Evolutionary conservation across 2,329 filamentous ascomycete species (phyloP).

Genomic region (Alternaria incomplexa): DNA sequence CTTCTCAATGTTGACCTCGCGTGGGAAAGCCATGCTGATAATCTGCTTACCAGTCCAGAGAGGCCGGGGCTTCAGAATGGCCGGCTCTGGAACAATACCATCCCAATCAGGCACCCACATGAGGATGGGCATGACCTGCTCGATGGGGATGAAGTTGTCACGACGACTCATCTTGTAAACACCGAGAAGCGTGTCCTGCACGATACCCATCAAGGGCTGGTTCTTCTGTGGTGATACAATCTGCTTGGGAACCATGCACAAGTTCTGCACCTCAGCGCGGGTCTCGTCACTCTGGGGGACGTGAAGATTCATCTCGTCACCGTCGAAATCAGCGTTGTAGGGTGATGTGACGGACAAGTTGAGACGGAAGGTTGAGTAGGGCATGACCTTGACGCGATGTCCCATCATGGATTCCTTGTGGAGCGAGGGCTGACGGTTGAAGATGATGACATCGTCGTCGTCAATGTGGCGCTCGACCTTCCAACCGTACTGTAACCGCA

Average conservation of each 20-base stretch:
- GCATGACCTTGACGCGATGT: slow-evolving; percentile 96
- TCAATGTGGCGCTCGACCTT: slow-evolving; percentile 97
- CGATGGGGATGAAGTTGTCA: slow-evolving; percentile 87
- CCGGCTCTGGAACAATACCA: slow-evolving; percentile 87
- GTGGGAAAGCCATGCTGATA: slow-evolving; percentile 88
- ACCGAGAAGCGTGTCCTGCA: slow-evolving; percentile 95
- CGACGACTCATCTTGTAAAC: slow-evolving; percentile 95
- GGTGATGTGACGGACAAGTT: slow-evolving; percentile 97
- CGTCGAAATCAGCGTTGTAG: slow-evolving; percentile 99
- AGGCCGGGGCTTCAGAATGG: slow-evolving; percentile 90
- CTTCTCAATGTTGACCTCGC: slow-evolving; percentile 73
- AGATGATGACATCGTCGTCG: slow-evolving; percentile 97
- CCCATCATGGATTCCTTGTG: slow-evolving; percentile 99
- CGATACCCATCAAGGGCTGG: slow-evolving; percentile 98
- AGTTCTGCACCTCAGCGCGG: slow-evolving; percentile 88
- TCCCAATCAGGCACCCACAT: slow-evolving; percentile 99
- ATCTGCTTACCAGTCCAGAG: slow-evolving; percentile 99
- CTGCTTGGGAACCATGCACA: slow-evolving; percentile 97
- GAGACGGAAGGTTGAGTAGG: slow-evolving; percentile 96
- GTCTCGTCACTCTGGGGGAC: slow-evolving; percentile 98
- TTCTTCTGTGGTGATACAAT: slow-evolving; percentile 98
- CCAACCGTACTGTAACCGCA: slow-evolving; percentile 93
- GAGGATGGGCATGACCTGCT: slow-evolving; percentile 95
- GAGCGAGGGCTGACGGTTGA: slow-evolving; percentile 98
- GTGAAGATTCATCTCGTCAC: slow-evolving; percentile 99